These are phyloP conservation scores for Auricularia cornea DNA, from an alignment of 768 basidiomycete species.

Conservation along the genomic window DNA sequence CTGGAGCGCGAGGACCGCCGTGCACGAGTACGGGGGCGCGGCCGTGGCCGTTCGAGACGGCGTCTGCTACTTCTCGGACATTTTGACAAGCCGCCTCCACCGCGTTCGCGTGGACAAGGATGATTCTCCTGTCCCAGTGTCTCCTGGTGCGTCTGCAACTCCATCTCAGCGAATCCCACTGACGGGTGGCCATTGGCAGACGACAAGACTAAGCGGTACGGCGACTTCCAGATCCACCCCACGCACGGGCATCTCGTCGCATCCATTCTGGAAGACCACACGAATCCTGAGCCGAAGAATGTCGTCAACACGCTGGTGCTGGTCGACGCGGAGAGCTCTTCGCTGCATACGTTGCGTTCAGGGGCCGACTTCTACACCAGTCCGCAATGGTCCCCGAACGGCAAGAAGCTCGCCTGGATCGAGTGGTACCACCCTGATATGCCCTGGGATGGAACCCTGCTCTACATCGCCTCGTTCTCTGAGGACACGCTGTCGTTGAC, in stretches of 20 bases:
- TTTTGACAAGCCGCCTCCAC: slow-evolving; percentile 5
- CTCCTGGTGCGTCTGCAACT: slow-evolving; percentile 12
- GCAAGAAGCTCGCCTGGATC: slow-evolving; percentile 50
- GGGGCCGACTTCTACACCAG: slow-evolving; percentile 68
- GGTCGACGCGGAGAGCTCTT: slow-evolving; percentile 40
- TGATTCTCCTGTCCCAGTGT: neutral
- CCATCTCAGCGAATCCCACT: slow-evolving; percentile 42
- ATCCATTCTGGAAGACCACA: slow-evolving; percentile 66
- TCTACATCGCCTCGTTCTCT: slow-evolving; percentile 36
- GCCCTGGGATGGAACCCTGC: slow-evolving; percentile 61
- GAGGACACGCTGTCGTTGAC: slow-evolving; percentile 18
- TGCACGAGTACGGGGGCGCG: slow-evolving; percentile 69
- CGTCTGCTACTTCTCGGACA: slow-evolving; percentile 51
- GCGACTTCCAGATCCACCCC: slow-evolving; percentile 54
- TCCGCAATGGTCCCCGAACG: slow-evolving; percentile 53
- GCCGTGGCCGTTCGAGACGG: slow-evolving; percentile 44
- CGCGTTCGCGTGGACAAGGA: neutral
- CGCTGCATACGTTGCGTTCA: slow-evolving; percentile 36
- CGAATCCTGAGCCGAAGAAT: slow-evolving; percentile 37
- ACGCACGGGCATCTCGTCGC: slow-evolving; percentile 43
- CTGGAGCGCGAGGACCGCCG: slow-evolving; percentile 49
- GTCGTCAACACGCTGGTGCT: slow-evolving; percentile 51
- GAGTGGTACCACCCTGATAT: slow-evolving; percentile 50
- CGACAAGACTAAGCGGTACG: slow-evolving; percentile 41
- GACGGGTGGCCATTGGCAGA: slow-evolving; percentile 38